Evolutionary conservation across 2,329 filamentous ascomycete species (phyloP).

Genomic region (Hortaea werneckii): DNA sequence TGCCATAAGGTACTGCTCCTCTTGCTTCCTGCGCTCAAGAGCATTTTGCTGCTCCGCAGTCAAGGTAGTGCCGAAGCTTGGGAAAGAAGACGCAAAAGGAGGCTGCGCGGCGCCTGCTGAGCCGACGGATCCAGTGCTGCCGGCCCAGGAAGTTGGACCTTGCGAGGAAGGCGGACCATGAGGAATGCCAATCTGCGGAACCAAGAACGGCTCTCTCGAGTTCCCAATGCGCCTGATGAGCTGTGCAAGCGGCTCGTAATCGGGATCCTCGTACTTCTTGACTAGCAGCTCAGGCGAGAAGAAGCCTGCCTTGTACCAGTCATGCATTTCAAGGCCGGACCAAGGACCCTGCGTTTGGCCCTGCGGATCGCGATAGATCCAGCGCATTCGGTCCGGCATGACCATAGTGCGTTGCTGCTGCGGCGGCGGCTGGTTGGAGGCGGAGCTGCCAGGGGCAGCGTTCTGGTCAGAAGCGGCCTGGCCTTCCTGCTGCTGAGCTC

Average conservation of each 20-base stretch:
- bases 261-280: slow-evolving; percentile 84
- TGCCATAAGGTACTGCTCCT: slow-evolving; percentile 94
- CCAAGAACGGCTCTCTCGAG: slow-evolving; percentile 91
- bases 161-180: slow-evolving; percentile 56
- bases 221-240: slow-evolving; percentile 93
- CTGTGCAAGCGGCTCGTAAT: slow-evolving; percentile 91
- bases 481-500: slow-evolving; percentile 9
- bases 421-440: slow-evolving; percentile 57
- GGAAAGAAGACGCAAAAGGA: slow-evolving; percentile 86
- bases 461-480: slow-evolving; percentile 8
- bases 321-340: slow-evolving; percentile 96
- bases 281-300: slow-evolving; percentile 91
- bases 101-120: slow-evolving; percentile 44
- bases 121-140: slow-evolving; percentile 9
- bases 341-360: slow-evolving; percentile 88
- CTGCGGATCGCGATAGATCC: slow-evolving; percentile 95
- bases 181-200: slow-evolving; percentile 90
- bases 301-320: slow-evolving; percentile 98
- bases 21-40: slow-evolving; percentile 88
- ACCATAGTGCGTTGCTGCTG: slow-evolving; percentile 82
- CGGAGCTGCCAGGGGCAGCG: slow-evolving; percentile 35
- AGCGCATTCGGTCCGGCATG: slow-evolving; percentile 97
- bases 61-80: slow-evolving; percentile 89
- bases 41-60: slow-evolving; percentile 98
- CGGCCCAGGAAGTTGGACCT: slow-evolving; percentile 34